Conservation (phyloP, 257 asterid genomes). For the Ligustrum vulgare region DNA sequence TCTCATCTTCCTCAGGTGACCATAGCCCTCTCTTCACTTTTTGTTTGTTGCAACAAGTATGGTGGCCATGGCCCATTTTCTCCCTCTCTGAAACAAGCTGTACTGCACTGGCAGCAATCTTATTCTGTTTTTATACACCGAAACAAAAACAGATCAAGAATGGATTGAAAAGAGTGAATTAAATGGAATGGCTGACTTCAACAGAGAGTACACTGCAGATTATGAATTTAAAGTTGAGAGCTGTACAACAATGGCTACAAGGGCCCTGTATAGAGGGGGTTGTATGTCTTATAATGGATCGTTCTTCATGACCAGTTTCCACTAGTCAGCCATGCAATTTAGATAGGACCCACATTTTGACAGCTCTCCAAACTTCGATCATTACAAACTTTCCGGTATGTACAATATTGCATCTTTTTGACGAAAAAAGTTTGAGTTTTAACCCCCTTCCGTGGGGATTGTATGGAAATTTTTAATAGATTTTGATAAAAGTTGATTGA, state of each 20-base stretch:
- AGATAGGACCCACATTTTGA: constrained; percentile 23
- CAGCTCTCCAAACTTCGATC: constrained; percentile 11
- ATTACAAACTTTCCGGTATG: neutral
- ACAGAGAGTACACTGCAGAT: constrained; percentile 17
- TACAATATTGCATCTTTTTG: neutral
- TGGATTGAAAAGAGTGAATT: neutral
- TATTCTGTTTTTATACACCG: neutral
- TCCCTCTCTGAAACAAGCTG: neutral
- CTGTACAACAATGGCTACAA: neutral
- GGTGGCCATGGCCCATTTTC: constrained; percentile 36
- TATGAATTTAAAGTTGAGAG: constrained; percentile 23
- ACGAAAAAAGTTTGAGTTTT: too few relatives aligned
- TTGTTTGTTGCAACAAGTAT: constrained; percentile 53
- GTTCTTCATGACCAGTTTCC: neutral
- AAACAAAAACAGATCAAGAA: too few relatives aligned
- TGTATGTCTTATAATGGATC: constrained; percentile 23
- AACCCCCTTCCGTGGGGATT: too few relatives aligned
- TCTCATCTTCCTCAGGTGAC: constrained; percentile 62
- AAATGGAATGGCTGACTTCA: constrained; percentile 24
- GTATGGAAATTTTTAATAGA: too few relatives aligned
- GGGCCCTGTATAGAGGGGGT: constrained; percentile 15
- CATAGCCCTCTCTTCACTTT: constrained; percentile 53
- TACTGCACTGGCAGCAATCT: neutral
- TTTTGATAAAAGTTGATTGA: too few relatives aligned
- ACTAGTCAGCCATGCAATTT: constrained; percentile 34